phyloP scores from a whole-genome alignment of 192 early-diverging fungal species.

The Chytriomyces hyalinus region DNA sequence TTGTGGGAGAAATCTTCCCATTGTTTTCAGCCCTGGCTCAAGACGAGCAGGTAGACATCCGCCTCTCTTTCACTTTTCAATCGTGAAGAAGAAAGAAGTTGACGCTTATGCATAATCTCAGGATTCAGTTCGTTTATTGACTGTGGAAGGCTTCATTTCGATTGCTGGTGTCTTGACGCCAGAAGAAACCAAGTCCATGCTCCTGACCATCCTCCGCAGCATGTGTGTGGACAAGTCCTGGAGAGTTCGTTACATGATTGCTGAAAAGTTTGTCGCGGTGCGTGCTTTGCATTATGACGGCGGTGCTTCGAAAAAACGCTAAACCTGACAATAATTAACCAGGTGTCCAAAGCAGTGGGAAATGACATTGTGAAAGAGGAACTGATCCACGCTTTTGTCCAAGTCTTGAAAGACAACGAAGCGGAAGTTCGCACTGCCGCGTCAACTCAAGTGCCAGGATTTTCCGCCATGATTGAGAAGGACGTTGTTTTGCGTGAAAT shows the following conservation, averaged over 20 bases:
- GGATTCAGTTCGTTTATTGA: conserved; percentile 96
- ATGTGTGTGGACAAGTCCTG: conserved; percentile 94
- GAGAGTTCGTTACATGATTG: conserved; percentile 99
- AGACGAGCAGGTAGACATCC: conserved; percentile 56
- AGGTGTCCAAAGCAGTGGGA: conserved; percentile 84
- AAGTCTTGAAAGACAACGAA: conserved; percentile 92
- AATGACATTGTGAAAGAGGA: conserved; percentile 82
- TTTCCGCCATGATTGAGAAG: conserved; percentile 75
- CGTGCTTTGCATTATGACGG: not conserved
- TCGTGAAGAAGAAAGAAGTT: conserved; percentile 1
- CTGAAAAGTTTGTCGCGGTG: conserved; percentile 95
- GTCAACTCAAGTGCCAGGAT: conserved; percentile 87
- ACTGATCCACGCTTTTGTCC: conserved; percentile 83
- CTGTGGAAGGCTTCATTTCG: conserved; percentile 88
- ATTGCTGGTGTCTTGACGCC: conserved; percentile 80
- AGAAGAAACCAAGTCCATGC: conserved; percentile 77
- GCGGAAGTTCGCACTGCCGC: conserved; percentile 97
- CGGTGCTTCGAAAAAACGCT: conserved; percentile 6
- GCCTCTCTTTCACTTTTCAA: conserved; percentile 20
- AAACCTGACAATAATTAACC: conserved; percentile 3
- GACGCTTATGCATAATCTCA: conserved; percentile 58
- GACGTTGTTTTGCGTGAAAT: conserved; percentile 80
- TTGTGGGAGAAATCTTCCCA: conserved; percentile 85
- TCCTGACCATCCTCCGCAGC: conserved; percentile 72
- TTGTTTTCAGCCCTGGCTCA: conserved; percentile 85